A percentile compares a stretch with the other conserved stretches of the same genome.
These are phyloP conservation scores for Pseudocercospora macadamiae DNA, from an alignment of 2,329 filamentous ascomycete species.

Conservation along the genomic window DNA sequence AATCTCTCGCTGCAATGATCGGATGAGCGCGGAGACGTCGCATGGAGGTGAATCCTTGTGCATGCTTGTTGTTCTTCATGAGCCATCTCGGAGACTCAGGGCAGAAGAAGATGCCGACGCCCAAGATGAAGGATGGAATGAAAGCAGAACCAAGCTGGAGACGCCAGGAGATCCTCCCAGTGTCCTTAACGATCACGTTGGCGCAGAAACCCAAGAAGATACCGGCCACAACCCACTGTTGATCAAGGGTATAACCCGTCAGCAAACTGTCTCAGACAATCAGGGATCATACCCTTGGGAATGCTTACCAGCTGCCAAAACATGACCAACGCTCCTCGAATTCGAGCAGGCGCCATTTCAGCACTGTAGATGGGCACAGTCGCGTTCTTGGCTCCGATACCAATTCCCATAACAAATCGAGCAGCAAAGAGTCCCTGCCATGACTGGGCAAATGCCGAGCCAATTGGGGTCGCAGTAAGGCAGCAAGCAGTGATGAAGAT, in stretches of 20 bases:
- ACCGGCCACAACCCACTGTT: conserved; percentile 36
- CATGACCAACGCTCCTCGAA: conserved; percentile 73
- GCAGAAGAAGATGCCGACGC: conserved; percentile 39
- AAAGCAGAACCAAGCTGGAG: conserved; percentile 70
- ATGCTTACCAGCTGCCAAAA: conserved; percentile 82
- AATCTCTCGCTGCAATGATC: conserved; percentile 59
- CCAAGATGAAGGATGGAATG: conserved; percentile 43
- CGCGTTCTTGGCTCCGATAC: conserved; percentile 45
- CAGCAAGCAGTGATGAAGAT: conserved; percentile 49
- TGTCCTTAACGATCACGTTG: conserved; percentile 65
- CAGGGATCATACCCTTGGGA: no score
- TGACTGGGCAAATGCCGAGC: conserved; percentile 63
- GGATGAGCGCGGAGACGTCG: conserved; percentile 51
- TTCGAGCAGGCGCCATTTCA: conserved; percentile 52
- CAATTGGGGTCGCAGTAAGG: conserved; percentile 66
- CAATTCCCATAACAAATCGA: conserved; percentile 72
- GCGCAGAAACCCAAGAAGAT: conserved; percentile 69
- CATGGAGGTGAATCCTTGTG: conserved; percentile 55
- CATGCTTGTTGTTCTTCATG: conserved; percentile 51
- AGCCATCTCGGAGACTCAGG: conserved; percentile 54
- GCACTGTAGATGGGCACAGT: conserved; percentile 50
- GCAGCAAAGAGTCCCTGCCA: conserved; percentile 64
- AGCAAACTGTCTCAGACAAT: no score
- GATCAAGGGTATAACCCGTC: no score
- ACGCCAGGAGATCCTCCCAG: conserved; percentile 65